A percentile compares a stretch with the other conserved stretches of the same genome.
Evolutionary conservation across 345 rosid species (phyloP).

Genomic region (Syzygium aqueum): DNA sequence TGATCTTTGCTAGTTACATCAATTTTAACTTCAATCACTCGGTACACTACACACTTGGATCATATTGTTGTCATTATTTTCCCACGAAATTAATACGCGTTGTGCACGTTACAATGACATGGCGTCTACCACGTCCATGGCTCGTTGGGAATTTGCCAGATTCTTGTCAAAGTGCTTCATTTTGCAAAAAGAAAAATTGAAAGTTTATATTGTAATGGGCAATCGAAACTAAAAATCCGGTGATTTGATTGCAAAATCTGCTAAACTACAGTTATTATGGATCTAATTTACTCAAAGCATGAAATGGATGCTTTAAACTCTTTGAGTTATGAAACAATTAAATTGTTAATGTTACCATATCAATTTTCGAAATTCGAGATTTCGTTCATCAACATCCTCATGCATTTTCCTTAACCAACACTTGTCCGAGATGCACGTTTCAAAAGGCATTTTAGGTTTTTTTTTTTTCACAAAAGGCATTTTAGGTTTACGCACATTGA

Average conservation of each 20-base stretch:
- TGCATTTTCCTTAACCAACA: accelerated
- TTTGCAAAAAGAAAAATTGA: neutral
- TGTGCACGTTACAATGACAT: neutral
- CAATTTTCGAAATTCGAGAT: neutral
- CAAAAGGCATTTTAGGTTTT: neutral
- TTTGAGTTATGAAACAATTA: neutral
- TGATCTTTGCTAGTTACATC: no score
- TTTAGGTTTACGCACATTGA: neutral
- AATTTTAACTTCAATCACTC: neutral
- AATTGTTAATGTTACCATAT: neutral
- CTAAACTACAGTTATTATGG: neutral
- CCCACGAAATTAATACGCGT: neutral
- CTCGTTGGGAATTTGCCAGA: neutral
- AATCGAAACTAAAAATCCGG: neutral
- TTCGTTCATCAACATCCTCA: neutral
- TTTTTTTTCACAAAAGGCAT: neutral
- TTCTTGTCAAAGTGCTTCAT: neutral
- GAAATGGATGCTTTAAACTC: neutral
- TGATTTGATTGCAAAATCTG: neutral
- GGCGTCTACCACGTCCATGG: neutral
- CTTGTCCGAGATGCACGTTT: neutral
- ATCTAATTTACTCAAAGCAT: neutral
- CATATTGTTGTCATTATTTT: neutral
- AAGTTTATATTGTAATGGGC: neutral
- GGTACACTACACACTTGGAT: neutral